Conservation (phyloP, 1,284 basidiomycete species). For the Heterobasidion irregulare region DNA sequence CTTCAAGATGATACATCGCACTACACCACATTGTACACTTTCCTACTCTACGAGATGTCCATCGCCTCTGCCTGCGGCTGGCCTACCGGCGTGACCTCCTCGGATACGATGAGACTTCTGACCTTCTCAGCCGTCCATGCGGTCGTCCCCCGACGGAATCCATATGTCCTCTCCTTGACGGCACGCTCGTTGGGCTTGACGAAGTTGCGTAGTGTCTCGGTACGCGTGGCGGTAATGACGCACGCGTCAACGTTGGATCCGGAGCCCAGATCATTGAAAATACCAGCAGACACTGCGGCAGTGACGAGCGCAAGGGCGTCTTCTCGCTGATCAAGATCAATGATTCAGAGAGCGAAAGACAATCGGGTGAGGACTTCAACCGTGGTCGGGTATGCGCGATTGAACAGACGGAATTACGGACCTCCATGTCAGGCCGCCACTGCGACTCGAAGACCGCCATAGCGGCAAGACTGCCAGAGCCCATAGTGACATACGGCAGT, state of each 20-base stretch:
- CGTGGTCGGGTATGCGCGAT: neutral
- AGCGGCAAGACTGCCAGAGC: slow-evolving; percentile 90
- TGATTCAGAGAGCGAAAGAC: neutral
- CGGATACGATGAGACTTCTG: slow-evolving; percentile 51
- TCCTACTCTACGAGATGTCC: too few relatives aligned
- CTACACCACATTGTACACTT: too few relatives aligned
- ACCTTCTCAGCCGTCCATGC: slow-evolving; percentile 81
- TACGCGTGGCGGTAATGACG: slow-evolving; percentile 79
- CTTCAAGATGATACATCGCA: too few relatives aligned
- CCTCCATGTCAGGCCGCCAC: slow-evolving; percentile 83
- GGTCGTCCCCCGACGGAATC: slow-evolving; percentile 82
- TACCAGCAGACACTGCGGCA: slow-evolving; percentile 88
- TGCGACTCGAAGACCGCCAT: slow-evolving; percentile 96
- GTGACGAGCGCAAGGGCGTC: slow-evolving; percentile 84
- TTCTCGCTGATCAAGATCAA: slow-evolving; percentile 41
- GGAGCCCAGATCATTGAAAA: slow-evolving; percentile 98
- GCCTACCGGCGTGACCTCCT: too few relatives aligned
- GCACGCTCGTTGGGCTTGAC: slow-evolving; percentile 87
- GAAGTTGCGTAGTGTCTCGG: slow-evolving; percentile 87
- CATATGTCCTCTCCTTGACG: slow-evolving; percentile 79
- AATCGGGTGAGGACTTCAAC: slow-evolving; percentile 7
- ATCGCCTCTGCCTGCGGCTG: too few relatives aligned
- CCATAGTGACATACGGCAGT: slow-evolving; percentile 99
- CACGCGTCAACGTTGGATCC: slow-evolving; percentile 98
- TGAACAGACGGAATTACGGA: slow-evolving; percentile 23